Percentiles rank a stretch among this genome's conserved stretches.
Conservation (phyloP, 495 filamentous ascomycete genomes). For the Glarea lozoyensis region DNA sequence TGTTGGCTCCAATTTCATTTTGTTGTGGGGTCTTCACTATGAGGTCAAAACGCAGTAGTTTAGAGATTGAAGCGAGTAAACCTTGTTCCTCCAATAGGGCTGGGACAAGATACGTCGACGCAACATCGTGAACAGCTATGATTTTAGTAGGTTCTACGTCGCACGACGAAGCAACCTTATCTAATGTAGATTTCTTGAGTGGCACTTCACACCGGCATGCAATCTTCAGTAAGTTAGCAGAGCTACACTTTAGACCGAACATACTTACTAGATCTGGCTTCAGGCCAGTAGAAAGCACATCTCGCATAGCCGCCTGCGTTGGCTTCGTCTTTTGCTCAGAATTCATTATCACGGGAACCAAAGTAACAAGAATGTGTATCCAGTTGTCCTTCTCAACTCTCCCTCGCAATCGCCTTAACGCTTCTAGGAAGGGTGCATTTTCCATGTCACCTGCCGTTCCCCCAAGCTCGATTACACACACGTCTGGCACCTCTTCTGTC, state of each 20-base stretch:
- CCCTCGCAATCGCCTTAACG: not conserved
- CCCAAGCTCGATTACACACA: constrained; percentile 51
- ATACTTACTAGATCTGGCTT: too few species aligned
- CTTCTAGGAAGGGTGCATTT: too few species aligned
- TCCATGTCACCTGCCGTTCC: not conserved
- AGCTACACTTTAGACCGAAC: too few species aligned
- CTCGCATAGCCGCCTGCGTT: too few species aligned
- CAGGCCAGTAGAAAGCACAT: too few species aligned
- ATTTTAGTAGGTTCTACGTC: not conserved
- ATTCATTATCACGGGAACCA: too few species aligned
- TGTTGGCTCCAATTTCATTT: not conserved
- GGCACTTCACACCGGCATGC: not conserved
- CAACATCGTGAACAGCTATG: not conserved
- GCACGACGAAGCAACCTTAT: not conserved
- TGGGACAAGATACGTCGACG: not conserved
- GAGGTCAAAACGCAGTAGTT: not conserved
- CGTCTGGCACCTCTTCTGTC: constrained; percentile 68
- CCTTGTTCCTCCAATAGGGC: not conserved
- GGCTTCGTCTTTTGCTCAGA: too few species aligned
- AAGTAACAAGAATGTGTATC: not conserved
- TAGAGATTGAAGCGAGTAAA: not conserved
- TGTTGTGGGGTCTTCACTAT: not conserved
- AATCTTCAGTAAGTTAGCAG: too few species aligned
- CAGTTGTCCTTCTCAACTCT: not conserved
- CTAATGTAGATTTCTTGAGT: not conserved